phyloP scores from a whole-genome alignment of 352 stramenopile species.

The Phytophthora cactorum region DNA sequence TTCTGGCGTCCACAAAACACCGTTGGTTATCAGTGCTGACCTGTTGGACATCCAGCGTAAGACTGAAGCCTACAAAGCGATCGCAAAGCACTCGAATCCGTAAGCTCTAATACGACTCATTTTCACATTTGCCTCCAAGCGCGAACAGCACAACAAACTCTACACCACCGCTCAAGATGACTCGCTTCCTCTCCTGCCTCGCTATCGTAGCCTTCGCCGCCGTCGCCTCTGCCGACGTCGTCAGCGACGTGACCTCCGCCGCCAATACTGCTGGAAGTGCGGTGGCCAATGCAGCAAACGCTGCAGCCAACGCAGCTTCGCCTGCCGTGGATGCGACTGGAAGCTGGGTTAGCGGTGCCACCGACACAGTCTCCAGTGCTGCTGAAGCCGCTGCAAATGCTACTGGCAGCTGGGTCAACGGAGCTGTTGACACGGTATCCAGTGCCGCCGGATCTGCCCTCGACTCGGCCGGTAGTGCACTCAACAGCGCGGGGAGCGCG shows the following conservation, averaged over 20 bases:
- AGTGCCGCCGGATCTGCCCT: slow-evolving; percentile 7
- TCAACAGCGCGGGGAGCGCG: slow-evolving; percentile 19
- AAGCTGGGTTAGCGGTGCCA: slow-evolving; percentile 23
- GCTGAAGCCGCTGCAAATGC: slow-evolving; percentile 14
- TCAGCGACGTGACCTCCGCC: slow-evolving; percentile 17
- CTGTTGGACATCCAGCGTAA: slow-evolving; percentile 8
- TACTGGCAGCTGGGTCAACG: slow-evolving; percentile 30
- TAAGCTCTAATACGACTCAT: background rate
- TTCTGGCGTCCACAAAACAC: background rate
- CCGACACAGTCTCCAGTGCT: slow-evolving; percentile 24
- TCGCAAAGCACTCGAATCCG: background rate
- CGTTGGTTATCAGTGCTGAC: background rate
- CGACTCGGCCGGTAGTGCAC: slow-evolving; percentile 9
- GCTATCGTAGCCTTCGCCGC: slow-evolving; percentile 17
- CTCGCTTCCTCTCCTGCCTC: slow-evolving; percentile 27
- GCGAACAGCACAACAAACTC: slow-evolving; percentile 14
- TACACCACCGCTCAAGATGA: slow-evolving; percentile 28
- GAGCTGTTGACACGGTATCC: slow-evolving; percentile 17
- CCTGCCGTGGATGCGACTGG: slow-evolving; percentile 18
- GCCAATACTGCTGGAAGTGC: slow-evolving; percentile 24
- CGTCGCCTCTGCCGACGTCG: slow-evolving; percentile 11
- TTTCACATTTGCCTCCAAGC: slow-evolving; percentile 28
- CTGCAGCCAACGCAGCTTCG: slow-evolving; percentile 10
- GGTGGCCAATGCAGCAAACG: slow-evolving; percentile 9
- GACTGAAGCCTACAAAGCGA: background rate